Evolutionary conservation across 345 rosid species (phyloP).

Genomic region (Anacardium occidentale): DNA sequence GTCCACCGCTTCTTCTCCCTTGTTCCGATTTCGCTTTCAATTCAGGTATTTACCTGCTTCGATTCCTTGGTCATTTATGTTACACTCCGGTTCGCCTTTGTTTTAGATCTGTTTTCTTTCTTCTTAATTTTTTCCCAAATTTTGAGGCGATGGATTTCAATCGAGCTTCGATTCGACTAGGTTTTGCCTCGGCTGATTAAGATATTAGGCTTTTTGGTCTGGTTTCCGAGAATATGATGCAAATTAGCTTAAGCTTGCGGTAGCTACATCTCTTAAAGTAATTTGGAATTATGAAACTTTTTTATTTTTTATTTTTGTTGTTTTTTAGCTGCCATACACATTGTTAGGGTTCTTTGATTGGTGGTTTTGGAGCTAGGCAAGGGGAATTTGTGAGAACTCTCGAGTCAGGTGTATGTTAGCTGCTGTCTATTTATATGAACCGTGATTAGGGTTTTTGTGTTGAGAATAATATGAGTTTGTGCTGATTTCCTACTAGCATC

Average conservation of each 20-base stretch:
- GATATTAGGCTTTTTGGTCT: background rate
- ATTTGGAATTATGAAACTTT: background rate
- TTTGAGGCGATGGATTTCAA: background rate
- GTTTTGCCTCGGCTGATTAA: background rate
- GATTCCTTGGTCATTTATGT: constrained; percentile 1
- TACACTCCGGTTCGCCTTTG: background rate
- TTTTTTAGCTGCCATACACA: background rate
- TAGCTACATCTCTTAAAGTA: background rate
- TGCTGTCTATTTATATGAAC: background rate
- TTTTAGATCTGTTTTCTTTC: constrained; percentile 4
- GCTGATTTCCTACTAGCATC: background rate
- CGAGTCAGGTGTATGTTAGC: background rate
- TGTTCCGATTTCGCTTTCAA: background rate
- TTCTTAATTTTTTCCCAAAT: background rate
- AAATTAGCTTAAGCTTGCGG: background rate
- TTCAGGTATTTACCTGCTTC: constrained; percentile 8
- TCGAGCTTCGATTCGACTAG: background rate
- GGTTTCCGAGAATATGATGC: background rate
- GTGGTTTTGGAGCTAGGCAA: background rate
- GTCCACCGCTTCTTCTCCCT: background rate
- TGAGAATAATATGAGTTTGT: background rate
- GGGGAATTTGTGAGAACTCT: background rate
- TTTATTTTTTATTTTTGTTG: background rate
- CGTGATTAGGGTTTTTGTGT: constrained; percentile 10
- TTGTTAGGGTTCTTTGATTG: background rate